Base-by-base conservation (phyloP, 1,284 basidiomycete genomes). In the Gymnopus androsaceus region DNA sequence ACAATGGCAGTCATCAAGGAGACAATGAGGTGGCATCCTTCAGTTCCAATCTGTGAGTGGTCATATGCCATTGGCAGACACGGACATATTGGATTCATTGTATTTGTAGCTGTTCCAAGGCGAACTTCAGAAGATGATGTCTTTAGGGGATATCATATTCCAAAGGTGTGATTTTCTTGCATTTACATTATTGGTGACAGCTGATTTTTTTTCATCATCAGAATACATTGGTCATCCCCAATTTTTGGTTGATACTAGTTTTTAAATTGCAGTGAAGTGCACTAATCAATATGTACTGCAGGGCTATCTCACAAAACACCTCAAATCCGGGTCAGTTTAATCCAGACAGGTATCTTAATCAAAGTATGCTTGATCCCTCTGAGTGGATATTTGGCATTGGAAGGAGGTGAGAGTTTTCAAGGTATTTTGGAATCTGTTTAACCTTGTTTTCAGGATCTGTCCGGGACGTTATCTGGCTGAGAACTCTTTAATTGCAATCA, bases 1-100 rank as follows among this genome's bases (percentile, higher is more conserved):
- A 38, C 62, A 23, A 50, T 46, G n/a, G 60, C 60, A 14, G 27
- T 63, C 7, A 56, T 59, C 15, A 57, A 57, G 42, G 62, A 57
- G 31, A 57, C 56, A 6, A 50, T 57, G 51, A 36, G 45, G 27
- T 46, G 45, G 45, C 27, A 46, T 46, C 45, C 45, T 2, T 14
- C 45, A 21, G n/a, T 46, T 19, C 45, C 45, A 40, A 17, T 51
- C 15, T n/a, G 50, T 40, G 0, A 25, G 19, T 37, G 11, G 31
- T 30, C n/a, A n/a, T 6, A 11, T 31, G n/a, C 4, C 8, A 21
- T 25, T 19, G 17, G 27, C n/a, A 38, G 2, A 11, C n/a, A n/a
- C n/a, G n/a, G n/a, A n/a, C 12, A 38, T 0, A 21, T n/a, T 17
- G 21, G 12, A 14, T 50, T 47, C 9, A 30, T 21, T 17, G 5